Evolutionary conservation across 805 yeast species (phyloP), one percentile per base, ranked within the genome.

Genomic region (Debaryomyces tyrocola): DNA sequence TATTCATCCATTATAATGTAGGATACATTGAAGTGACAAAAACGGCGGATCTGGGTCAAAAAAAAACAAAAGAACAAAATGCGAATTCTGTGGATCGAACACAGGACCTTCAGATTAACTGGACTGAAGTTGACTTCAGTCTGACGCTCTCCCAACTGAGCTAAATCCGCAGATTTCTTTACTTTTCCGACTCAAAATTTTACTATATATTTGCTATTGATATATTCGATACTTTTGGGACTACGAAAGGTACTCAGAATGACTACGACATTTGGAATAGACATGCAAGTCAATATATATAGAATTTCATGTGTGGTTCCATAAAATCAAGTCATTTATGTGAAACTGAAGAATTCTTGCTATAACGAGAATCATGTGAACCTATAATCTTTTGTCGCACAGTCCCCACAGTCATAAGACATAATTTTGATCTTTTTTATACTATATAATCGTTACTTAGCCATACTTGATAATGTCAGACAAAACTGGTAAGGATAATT

Each of bases 31-130:
- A 17, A 17, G 4, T 4, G 2, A 4, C 33, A 28, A 28, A 28
- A 12, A 28, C 4, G 2, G 33, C n/a, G 12, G n/a, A 4, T 10
- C 3, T 11, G 37, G 14, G 20, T 5, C 40, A 2, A 12, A 37
- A 18, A 24, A 20, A 36, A n/a, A n/a, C n/a, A n/a, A 40, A 58
- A 61, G 66, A 58, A n/a, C n/a, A 53, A 43, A 45, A 56, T 79
- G 84, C 84, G 82, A 77, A 66, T 77, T 79, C 80, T 82, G 88
- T 81, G 89, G 88, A 82, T 84, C 85, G 89, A 84, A 84, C 88
- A 81, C 88, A 82, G 85, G 87, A 83, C 90, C 89, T 84, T 79
- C 87, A 83, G 87, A 83, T 83, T 58, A 59, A 56, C 61, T 61
- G 60, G 62, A 63, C 67, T 55, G 60, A 59, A 60, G 59, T 57